Base-by-base conservation (phyloP, 2,329 filamentous ascomycete species). In the Colletotrichum zoysiae region DNA sequence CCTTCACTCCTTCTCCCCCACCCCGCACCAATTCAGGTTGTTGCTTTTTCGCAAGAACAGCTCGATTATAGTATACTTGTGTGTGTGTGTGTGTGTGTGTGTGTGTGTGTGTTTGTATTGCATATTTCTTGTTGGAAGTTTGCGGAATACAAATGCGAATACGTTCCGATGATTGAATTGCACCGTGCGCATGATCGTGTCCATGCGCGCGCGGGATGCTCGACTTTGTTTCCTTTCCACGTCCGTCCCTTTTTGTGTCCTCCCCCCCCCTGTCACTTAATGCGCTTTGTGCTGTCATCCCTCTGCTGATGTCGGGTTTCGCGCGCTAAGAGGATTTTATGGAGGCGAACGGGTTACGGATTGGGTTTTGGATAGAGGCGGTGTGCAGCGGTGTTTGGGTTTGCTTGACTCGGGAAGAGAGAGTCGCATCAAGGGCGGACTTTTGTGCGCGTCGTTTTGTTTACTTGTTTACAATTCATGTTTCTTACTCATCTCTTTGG, bases 341-440 rank as follows among this genome's bases (percentile, higher is more conserved):
- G 69, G 65, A 71, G 58, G 65, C 51, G 42, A 68, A 48, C 44
- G 51, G 42, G 65, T 69, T 64, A 62, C 69, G 65, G 51, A 50
- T 64, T 50, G 33, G 65, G 69, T 64, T 69, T 59, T 59, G 53
- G 26, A 59, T 63, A 33, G 53, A 69, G 60, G 65, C 69, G 65
- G 69, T 71, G 69, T 69, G 65, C 48, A 42, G 65, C 16, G 5
- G 14, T 23, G 20, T 42, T 26, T 56, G 50, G 58, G 30, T 33
- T 16, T 65, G 23, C 16, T 44, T 35, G 44, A 40, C 26, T 42
- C 46, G 11, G 20, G 12, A 61, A 30, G n/a, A 12, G n/a, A 12
- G 33, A 40, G 23, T 38, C 18, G 8, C 35, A 63, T 38, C 18
- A n/a, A 3, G 11, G 3, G 8, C 46, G 20, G 20, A 8, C 46